Conservation (phyloP, 768 basidiomycete species). For the Hygrocybe punicea region DNA sequence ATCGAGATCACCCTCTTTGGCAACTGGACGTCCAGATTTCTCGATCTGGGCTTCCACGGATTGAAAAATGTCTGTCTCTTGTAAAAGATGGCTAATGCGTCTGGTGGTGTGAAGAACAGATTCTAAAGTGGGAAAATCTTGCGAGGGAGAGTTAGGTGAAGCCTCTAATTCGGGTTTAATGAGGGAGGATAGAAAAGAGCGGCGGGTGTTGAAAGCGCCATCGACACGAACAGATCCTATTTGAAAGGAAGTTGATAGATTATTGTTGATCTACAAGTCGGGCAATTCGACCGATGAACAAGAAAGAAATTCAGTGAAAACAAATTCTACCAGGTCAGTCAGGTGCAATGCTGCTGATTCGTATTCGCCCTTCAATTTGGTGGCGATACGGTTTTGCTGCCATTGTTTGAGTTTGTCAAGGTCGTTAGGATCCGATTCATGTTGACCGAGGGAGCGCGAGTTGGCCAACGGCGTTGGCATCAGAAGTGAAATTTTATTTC, state of each 20-base stretch:
- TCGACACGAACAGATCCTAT: constrained; percentile 79
- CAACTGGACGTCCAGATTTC: constrained; percentile 49
- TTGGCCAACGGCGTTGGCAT: constrained; percentile 58
- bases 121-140: constrained; percentile 45
- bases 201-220: constrained; percentile 69
- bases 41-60: constrained; percentile 63
- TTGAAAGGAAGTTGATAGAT: constrained; percentile 60
- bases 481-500: too few species aligned
- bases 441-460: constrained; percentile 52
- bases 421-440: constrained; percentile 49
- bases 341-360: constrained; percentile 64
- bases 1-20: constrained; percentile 65
- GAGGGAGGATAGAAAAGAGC: constrained; percentile 77
- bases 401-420: constrained; percentile 59
- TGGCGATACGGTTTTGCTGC: constrained; percentile 71
- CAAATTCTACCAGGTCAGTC: constrained; percentile 54
- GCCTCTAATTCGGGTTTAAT: constrained; percentile 56
- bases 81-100: constrained; percentile 59
- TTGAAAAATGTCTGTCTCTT: constrained; percentile 75
- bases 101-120: constrained; percentile 69
- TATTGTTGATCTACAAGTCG: constrained; percentile 65
- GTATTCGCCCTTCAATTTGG: constrained; percentile 72
- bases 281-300: background rate
- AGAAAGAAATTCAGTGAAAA: background rate
- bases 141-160: constrained; percentile 15